These are phyloP conservation scores for Calonectria ilicicola DNA, from an alignment of 2,329 filamentous ascomycete genomes.

Conservation along the genomic window DNA sequence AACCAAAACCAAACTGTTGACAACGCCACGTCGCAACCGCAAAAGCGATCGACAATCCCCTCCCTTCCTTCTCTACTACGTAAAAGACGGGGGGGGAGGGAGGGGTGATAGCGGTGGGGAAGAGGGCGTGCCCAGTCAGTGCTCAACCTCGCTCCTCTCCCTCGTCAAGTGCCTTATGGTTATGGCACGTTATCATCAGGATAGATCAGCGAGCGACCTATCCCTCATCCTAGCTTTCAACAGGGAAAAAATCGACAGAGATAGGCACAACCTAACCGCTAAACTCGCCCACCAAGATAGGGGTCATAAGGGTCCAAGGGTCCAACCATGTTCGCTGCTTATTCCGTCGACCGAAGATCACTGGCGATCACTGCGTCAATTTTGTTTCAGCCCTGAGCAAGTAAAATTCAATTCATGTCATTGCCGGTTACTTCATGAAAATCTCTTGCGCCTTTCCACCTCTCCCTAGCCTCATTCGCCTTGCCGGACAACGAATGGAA, in stretches of 20 bases:
- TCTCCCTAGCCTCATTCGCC: background rate
- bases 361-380: background rate
- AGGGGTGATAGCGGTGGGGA: background rate
- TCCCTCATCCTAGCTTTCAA: background rate
- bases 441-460: background rate
- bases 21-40: slow-evolving; percentile 15
- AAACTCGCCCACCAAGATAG: background rate
- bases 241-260: background rate
- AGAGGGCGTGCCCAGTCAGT: background rate
- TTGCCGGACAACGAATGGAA: background rate
- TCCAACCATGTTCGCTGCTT: background rate
- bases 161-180: background rate
- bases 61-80: background rate
- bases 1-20: slow-evolving; percentile 6
- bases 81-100: background rate
- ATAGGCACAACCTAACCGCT: background rate
- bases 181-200: background rate
- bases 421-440: background rate
- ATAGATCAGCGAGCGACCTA: background rate
- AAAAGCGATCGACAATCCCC: background rate
- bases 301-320: slow-evolving; percentile 3
- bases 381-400: slow-evolving; percentile 1
- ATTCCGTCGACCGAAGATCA: background rate
- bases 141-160: background rate
- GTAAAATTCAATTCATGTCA: slow-evolving; percentile 16